Base-by-base conservation (phyloP, 2,329 filamentous ascomycete genomes). In the Verticillium dahliae region DNA sequence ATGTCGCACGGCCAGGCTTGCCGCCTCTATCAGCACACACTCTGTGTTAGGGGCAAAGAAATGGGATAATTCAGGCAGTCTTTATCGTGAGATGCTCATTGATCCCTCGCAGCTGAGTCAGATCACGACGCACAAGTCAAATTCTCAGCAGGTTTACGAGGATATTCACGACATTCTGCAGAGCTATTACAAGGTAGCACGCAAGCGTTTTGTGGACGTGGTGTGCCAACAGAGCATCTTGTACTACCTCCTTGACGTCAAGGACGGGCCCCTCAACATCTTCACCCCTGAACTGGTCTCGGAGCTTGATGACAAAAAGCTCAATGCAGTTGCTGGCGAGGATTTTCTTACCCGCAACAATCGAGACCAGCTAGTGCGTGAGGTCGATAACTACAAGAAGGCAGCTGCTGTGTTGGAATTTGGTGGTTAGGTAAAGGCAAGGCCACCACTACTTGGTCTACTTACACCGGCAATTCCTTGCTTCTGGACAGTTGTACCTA, bases 191-290 rank as follows among this genome's bases (percentile, higher is more conserved):
- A 79, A 83, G 33, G 81, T 89, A 1, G 78, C 85, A 0, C 77
- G 76, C 13, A 83, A 83, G 67, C 80, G 86, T 0, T 89, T 91
- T 62, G 79, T 88, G 1, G 88, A 91, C 65, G 81, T 77, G 3
- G 71, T 91, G 1, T 85, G 78, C 67, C 80, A 81, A 63, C 87
- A 90, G 64, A 84, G 80, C 0, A 74, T 83, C 1, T 80, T 83
- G 54, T 73, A 85, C 67, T 77, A 78, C 62, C 75, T 90, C 0
- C 71, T 89, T 0, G 73, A 72, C 1, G 79, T 81, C 0, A 67
- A 76, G 0, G 65, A 76, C 0, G 81, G 81, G 6, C 86, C 86
- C 0, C 72, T 88, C 1, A 75, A 72, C 10, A 71, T 85, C 0
- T 80, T 90, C 54, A 80, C 76, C 0, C 76, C 84, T 0, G 69